phyloP scores from a whole-genome alignment of 2,329 filamentous ascomycete genomes.

The Trichophyton mentagrophytes region DNA sequence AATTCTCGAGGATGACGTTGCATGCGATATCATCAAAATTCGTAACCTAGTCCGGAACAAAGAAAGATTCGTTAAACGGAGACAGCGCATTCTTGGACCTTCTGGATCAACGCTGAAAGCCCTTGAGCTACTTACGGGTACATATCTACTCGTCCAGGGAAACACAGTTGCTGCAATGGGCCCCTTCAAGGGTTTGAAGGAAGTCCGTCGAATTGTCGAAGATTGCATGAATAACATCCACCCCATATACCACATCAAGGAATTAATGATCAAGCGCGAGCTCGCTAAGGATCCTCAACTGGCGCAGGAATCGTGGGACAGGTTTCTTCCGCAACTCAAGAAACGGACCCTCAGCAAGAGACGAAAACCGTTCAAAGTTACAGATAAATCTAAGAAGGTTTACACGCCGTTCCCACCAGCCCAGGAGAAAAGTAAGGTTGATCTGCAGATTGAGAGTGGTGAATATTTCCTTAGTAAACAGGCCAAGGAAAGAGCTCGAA shows the following conservation, averaged over 20 bases:
- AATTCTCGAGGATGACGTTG: slow-evolving; percentile 82
- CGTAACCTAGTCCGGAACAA: slow-evolving; percentile 82
- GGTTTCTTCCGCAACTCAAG: slow-evolving; percentile 95
- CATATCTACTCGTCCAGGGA: slow-evolving; percentile 90
- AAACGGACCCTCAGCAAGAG: slow-evolving; percentile 79
- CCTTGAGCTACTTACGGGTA: slow-evolving; percentile 77
- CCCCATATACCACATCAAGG: slow-evolving; percentile 85
- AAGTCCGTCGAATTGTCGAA: slow-evolving; percentile 75
- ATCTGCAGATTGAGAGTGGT: slow-evolving; percentile 92
- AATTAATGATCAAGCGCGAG: slow-evolving; percentile 87
- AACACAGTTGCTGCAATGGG: slow-evolving; percentile 93
- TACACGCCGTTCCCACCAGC: slow-evolving; percentile 97
- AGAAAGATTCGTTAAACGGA: slow-evolving; percentile 86
- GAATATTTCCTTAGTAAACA: slow-evolving; percentile 93
- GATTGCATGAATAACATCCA: slow-evolving; percentile 96
- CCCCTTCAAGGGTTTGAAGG: slow-evolving; percentile 82
- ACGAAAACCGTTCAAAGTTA: slow-evolving; percentile 68
- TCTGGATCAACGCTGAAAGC: slow-evolving; percentile 89
- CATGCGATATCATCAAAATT: slow-evolving; percentile 94
- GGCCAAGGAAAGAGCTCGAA: slow-evolving; percentile 71
- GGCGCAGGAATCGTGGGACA: slow-evolving; percentile 81
- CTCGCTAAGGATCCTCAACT: slow-evolving; percentile 79
- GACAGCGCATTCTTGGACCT: slow-evolving; percentile 83
- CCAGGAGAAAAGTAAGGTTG: slow-evolving; percentile 97
- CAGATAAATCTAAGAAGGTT: slow-evolving; percentile 82